Conservation (phyloP, 306 rosid species). For the Fragaria iinumae region DNA sequence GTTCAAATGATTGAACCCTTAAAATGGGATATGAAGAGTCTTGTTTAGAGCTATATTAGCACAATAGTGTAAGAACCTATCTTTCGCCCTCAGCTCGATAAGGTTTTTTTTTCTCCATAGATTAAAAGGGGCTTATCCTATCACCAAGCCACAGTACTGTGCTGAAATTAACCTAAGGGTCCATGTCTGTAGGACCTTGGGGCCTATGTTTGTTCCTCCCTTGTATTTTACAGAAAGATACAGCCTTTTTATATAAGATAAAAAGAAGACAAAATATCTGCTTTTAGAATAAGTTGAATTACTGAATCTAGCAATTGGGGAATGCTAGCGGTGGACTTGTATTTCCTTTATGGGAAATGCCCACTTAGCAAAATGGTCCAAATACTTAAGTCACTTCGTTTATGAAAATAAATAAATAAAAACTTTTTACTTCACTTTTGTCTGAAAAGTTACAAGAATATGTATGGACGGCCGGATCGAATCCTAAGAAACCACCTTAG, state of each 20-base stretch:
- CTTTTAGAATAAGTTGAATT: not conserved
- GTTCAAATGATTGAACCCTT: not conserved
- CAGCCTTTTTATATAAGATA: not conserved
- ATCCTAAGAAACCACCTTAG: not conserved
- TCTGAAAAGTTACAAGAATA: not conserved
- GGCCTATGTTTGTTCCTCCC: not conserved
- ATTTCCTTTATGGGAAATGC: not conserved
- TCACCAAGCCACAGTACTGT: not conserved
- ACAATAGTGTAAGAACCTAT: not conserved
- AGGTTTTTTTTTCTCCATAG: not conserved
- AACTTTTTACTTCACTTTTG: not conserved
- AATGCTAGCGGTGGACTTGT: not conserved
- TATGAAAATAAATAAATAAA: not conserved
- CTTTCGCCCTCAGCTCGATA: not conserved
- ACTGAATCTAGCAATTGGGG: not conserved
- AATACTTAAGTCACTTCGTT: not conserved
- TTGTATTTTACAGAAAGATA: not conserved
- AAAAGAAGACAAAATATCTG: not conserved
- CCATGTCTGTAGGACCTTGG: not conserved
- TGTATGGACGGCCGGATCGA: not conserved
- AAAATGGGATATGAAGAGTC: not conserved
- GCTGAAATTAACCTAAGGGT: not conserved
- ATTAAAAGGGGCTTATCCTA: not conserved
- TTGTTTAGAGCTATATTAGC: not conserved
- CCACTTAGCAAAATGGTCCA: not conserved